A percentile compares a stretch with the other conserved stretches of the same genome.
These are phyloP conservation scores for Lachancea waltii DNA, from an alignment of 805 yeast genomes.

Conservation along the genomic window DNA sequence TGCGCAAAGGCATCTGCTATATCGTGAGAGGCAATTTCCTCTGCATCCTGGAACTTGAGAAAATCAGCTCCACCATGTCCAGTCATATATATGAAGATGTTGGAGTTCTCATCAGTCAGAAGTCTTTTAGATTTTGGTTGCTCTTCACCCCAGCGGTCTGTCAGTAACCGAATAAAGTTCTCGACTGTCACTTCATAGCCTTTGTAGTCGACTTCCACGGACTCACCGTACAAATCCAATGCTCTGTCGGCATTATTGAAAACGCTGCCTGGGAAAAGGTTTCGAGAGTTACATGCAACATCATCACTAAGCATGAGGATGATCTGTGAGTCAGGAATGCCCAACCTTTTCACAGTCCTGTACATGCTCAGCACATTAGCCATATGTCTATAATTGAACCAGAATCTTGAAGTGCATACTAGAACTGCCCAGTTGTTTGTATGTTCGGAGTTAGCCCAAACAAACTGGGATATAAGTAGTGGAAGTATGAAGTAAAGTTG, in stretches of 20 bases:
- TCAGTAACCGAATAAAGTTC: conserved; percentile 82
- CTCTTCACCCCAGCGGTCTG: conserved; percentile 93
- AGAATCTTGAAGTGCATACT: conserved; percentile 91
- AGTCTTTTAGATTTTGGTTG: conserved; percentile 90
- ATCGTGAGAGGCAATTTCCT: conserved; percentile 91
- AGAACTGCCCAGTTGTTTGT: conserved; percentile 78
- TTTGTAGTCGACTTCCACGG: conserved; percentile 91
- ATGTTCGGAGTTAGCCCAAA: conserved; percentile 30
- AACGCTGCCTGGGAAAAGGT: conserved; percentile 92
- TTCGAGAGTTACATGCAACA: conserved; percentile 93
- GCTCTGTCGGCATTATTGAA: conserved; percentile 91
- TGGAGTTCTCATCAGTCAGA: conserved; percentile 88
- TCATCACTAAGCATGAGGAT: conserved; percentile 95
- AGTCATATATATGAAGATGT: conserved; percentile 89
- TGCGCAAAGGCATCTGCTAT: conserved; percentile 96
- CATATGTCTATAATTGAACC: conserved; percentile 98
- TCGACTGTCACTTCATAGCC: conserved; percentile 99
- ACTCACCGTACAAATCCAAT: conserved; percentile 88
- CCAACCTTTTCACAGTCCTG: conserved; percentile 90
- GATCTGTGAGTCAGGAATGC: conserved; percentile 97
- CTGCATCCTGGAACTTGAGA: conserved; percentile 96
- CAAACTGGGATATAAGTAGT: neutral
- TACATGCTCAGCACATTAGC: conserved; percentile 93
- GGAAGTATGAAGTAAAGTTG: neutral
- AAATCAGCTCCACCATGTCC: conserved; percentile 99